Evolutionary conservation across 371 early-diverging fungal species (phyloP), one percentile per base, ranked within the genome.

Genomic region (Batrachochytrium dendrobatidis): DNA sequence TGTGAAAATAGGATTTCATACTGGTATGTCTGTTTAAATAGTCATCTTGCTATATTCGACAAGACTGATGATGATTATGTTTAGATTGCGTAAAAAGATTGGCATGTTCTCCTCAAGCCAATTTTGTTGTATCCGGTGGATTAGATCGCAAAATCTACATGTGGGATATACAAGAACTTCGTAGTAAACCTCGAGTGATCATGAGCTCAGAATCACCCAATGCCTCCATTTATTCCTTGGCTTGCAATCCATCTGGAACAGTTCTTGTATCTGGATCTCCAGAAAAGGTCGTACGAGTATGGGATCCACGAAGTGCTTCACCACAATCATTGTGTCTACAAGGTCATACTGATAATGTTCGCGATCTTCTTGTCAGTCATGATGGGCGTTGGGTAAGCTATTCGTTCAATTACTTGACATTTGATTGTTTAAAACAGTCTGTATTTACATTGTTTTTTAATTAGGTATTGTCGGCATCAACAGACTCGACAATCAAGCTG

Each of bases 261-360:
- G 48, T 66, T 26, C 45, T 74, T 12, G 74, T 63, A 2, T 86
- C 89, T 22, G 94, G 92, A 1, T 89, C 92, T 3, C 91, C 93
- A 0, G 93, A 92, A 54, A 90, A 88, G 75, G 25, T 65, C 30
- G 82, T 96, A 25, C 76, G 90, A 33, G 73, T 94, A 25, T 96
- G 93, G 93, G 97, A 97, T 68, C 85, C 91, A 35, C 68, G 73
- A 10, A 24, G 62, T 17, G 29, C 24, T 3, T 66, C 83, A 12
- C 81, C 83, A 56, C 79, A 81, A 56, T 80, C 89, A 34, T 80
- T 87, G 20, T 82, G 85, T 65, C 79, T 97, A 53, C 79, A 86
- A 7, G 98, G 98, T 0, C 98, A 97, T 65, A 89, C 91, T 0
- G 98, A 97, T 62, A 89, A 89, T 61, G 88, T 97, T 31, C 88